Base-by-base conservation (phyloP, 371 early-diverging fungal genomes). In the Capniomyces stellatus region DNA sequence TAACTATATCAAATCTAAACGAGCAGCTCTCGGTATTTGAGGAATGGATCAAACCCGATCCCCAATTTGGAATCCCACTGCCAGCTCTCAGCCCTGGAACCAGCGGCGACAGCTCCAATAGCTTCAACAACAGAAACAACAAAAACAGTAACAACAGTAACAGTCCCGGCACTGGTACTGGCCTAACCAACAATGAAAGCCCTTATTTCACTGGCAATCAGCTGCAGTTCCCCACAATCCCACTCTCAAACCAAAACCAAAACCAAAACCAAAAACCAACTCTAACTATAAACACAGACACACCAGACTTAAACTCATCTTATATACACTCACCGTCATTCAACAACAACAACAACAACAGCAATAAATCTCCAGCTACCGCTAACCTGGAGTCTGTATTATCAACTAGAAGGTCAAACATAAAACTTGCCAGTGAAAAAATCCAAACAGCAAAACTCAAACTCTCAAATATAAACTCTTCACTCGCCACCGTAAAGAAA, bases 11-110 rank as follows among this genome's bases (percentile, higher is more conserved):
- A 35, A 29, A 51, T 23, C 29, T 51, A 19, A 30, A 25, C 22
- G 51, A 51, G 13, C 51, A 51, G 21, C 21, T 51, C 23, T 15
- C 10, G n/a, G 23, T 51, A 30, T 51, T 29, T 35, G 23, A 29
- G 2, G 51, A 51, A 6, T 51, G 51, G 51, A 51, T 51, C 10
- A 51, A 29, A 21, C 51, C 51, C 24, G 28, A 27, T 15, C 15
- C 35, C 15, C 35, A 6, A 35, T 15, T 35, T 35, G 10, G 6
- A 35, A 10, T 15, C 35, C 6, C 35, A 35, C 35, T 35, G 6
- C 35, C 15, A 15, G 15, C 35, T 35, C 35, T 35, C 35, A 6
- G 15, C 15, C 15, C 35, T 35, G 35, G 35, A 10, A 35, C 35
- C 15, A 35, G 10, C 15, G 35, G 35, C 10, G 15, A 35, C 15